A percentile compares a stretch with the other conserved stretches of the same genome.
These are phyloP conservation scores for Jatropha podagrica DNA, from an alignment of 441 rosid species.

Conservation along the genomic window DNA sequence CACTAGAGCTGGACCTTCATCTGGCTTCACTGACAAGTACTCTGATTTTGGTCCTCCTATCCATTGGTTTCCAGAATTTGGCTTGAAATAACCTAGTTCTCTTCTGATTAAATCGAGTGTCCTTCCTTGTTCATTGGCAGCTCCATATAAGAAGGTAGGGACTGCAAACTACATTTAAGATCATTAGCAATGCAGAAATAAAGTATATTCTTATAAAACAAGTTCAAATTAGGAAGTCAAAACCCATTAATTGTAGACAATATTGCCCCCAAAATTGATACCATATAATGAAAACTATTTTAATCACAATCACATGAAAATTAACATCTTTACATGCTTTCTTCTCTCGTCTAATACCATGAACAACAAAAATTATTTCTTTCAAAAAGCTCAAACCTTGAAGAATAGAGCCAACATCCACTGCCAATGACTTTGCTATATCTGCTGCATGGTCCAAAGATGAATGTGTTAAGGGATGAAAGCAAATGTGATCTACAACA, in stretches of 20 bases:
- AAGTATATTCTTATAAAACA: background rate
- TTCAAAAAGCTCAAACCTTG: constrained; percentile 49
- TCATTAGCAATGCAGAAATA: constrained; percentile 22
- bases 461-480: constrained; percentile 67
- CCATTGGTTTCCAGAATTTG: constrained; percentile 68
- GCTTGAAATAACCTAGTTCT: constrained; percentile 81
- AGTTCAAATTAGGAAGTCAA: background rate
- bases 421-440: constrained; percentile 66
- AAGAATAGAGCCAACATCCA: constrained; percentile 62
- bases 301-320: background rate
- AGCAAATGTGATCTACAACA: constrained; percentile 90
- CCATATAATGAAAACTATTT: background rate
- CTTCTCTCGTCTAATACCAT: background rate
- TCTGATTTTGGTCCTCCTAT: constrained; percentile 54
- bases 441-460: constrained; percentile 61
- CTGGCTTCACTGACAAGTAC: constrained; percentile 56
- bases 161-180: constrained; percentile 49
- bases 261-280: background rate
- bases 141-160: constrained; percentile 81
- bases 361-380: background rate
- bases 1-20: constrained; percentile 62
- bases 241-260: background rate
- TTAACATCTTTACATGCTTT: background rate
- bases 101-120: constrained; percentile 82
- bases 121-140: constrained; percentile 57